Evolutionary conservation across 805 yeast species (phyloP).

Genomic region (Jamesozyma piceae): DNA sequence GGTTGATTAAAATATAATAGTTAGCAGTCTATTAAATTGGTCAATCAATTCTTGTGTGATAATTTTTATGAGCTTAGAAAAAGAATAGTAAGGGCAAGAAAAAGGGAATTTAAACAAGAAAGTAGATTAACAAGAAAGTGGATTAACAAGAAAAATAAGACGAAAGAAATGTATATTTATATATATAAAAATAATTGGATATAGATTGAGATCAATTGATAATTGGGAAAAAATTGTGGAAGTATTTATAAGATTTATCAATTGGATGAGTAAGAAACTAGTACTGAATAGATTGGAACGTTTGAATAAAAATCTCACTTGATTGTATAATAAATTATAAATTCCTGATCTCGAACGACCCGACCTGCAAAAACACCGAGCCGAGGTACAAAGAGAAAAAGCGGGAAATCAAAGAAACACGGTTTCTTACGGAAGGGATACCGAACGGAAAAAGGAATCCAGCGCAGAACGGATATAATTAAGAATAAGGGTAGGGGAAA

Average conservation of each 20-base stretch:
- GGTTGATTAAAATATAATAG: neutral
- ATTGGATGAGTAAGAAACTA: neutral
- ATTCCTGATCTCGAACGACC: neutral
- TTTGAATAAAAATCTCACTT: neutral
- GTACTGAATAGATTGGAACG: neutral
- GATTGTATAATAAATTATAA: neutral
- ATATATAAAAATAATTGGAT: neutral
- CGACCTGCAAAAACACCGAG: neutral
- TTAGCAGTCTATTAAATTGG: neutral
- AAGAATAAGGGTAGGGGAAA: neutral
- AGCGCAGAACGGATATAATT: too few species aligned
- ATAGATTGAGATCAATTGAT: neutral
- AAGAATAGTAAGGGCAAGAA: neutral
- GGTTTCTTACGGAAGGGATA: neutral
- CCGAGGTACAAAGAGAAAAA: neutral
- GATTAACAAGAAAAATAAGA: neutral
- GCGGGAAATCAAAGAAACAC: neutral
- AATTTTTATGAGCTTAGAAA: neutral
- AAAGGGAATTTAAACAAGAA: neutral
- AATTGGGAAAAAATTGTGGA: neutral
- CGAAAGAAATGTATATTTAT: neutral
- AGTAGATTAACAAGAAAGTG: neutral
- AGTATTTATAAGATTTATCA: too few species aligned
- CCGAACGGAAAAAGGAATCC: too few species aligned
- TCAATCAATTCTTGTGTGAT: neutral